phyloP scores from a whole-genome alignment of 2,329 filamentous ascomycete species.

The Coniochaeta sp. region DNA sequence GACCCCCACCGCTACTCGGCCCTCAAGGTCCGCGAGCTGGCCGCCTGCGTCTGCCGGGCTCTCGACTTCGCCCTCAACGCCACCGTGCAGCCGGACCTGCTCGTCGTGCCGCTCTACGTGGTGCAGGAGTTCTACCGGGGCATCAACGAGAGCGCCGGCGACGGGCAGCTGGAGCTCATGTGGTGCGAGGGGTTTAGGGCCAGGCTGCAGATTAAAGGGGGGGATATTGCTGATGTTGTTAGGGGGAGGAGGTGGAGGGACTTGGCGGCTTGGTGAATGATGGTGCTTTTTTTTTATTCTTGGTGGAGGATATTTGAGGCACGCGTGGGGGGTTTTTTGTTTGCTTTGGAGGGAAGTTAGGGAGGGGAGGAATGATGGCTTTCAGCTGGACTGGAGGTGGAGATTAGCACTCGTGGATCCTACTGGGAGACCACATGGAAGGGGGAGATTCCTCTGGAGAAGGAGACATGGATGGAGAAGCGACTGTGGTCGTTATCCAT shows the following conservation, averaged over 20 bases:
- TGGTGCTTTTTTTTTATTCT: no score
- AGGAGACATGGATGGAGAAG: background rate
- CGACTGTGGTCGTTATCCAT: background rate
- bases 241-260: slow-evolving; percentile 28
- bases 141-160: slow-evolving; percentile 27
- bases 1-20: slow-evolving; percentile 31
- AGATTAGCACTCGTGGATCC: background rate
- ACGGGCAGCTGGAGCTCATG: slow-evolving; percentile 34
- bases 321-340: background rate
- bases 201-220: slow-evolving; percentile 30
- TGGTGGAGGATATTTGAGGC: background rate
- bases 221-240: slow-evolving; percentile 28
- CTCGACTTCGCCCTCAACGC: slow-evolving; percentile 37
- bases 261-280: slow-evolving; percentile 7
- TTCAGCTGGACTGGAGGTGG: background rate
- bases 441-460: background rate
- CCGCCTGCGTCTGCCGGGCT: slow-evolving; percentile 41
- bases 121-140: slow-evolving; percentile 34
- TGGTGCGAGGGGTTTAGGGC: slow-evolving; percentile 37
- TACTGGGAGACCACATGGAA: background rate
- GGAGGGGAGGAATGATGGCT: background rate
- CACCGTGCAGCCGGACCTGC: slow-evolving; percentile 37
- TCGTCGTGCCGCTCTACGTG: slow-evolving; percentile 33
- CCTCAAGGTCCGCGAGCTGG: slow-evolving; percentile 33
- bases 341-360: no score